These are phyloP conservation scores for Cytospora leucostoma DNA, from an alignment of 2,329 filamentous ascomycete genomes.

Conservation along the genomic window DNA sequence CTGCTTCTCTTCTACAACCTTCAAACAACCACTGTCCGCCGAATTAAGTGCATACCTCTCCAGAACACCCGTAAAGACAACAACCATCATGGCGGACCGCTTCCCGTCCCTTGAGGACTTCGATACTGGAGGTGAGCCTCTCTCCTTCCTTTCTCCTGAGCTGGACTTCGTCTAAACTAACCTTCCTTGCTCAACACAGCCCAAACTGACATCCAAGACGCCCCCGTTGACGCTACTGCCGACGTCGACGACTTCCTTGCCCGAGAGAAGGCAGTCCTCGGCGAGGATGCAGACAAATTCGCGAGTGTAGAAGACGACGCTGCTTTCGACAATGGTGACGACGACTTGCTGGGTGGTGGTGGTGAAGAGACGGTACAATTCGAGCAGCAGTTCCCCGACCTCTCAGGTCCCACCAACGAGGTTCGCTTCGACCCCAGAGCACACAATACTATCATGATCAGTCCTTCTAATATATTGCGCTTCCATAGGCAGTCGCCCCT, in stretches of 20 bases:
- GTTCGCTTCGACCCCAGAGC: conserved; percentile 44
- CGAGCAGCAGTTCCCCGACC: conserved; percentile 87
- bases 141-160: conserved; percentile 18
- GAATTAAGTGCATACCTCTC: not conserved
- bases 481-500: conserved; percentile 65
- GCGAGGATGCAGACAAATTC: conserved; percentile 93
- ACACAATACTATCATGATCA: too few relatives aligned
- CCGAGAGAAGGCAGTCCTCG: conserved; percentile 85
- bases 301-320: conserved; percentile 71
- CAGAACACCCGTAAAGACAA: not conserved
- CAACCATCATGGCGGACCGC: conserved; percentile 67
- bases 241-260: conserved; percentile 84
- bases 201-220: conserved; percentile 64
- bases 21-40: too few relatives aligned
- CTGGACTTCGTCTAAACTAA: conserved; percentile 28
- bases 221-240: conserved; percentile 60
- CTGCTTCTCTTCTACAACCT: not conserved
- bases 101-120: conserved; percentile 82
- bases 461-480: not conserved
- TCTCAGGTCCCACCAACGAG: conserved; percentile 67
- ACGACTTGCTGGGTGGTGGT: conserved; percentile 71
- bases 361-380: conserved; percentile 60
- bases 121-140: conserved; percentile 60
- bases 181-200: conserved; percentile 47
- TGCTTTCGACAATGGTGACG: conserved; percentile 65